phyloP scores from a whole-genome alignment of 2,329 filamentous ascomycete species.

The Pseudopyricularia javanii region DNA sequence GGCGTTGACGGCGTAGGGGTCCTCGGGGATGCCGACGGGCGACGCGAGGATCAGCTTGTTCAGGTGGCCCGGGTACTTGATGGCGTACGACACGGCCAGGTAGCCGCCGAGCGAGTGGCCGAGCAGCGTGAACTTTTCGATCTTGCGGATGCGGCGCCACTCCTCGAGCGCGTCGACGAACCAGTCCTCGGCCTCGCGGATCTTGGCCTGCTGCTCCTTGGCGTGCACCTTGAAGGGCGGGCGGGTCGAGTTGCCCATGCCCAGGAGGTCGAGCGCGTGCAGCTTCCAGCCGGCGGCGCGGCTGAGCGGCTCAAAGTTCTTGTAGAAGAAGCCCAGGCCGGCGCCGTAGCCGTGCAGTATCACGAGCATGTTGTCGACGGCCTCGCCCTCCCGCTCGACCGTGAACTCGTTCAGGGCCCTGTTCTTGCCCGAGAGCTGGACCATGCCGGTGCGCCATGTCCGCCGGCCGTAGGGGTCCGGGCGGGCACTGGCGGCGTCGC shows the following conservation, averaged over 20 bases:
- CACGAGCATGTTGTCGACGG: constrained; percentile 74
- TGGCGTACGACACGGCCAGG: constrained; percentile 83
- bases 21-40: constrained; percentile 87
- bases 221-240: constrained; percentile 76
- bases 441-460: constrained; percentile 75
- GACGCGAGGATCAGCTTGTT: constrained; percentile 96
- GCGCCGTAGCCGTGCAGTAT: constrained; percentile 97
- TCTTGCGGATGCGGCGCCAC: constrained; percentile 78
- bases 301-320: constrained; percentile 85
- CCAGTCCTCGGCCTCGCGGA: constrained; percentile 84
- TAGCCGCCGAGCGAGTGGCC: constrained; percentile 93
- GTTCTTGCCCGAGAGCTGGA: constrained; percentile 73
- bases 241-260: constrained; percentile 81
- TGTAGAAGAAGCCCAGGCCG: constrained; percentile 94
- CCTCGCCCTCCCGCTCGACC: constrained; percentile 70
- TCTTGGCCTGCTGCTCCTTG: constrained; percentile 71
- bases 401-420: constrained; percentile 87
- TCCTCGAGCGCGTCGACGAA: constrained; percentile 95
- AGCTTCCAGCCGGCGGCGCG: constrained; percentile 72
- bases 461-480: constrained; percentile 73
- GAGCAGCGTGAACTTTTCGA: constrained; percentile 86
- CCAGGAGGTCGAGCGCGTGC: constrained; percentile 87
- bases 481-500: constrained; percentile 14
- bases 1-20: constrained; percentile 76
- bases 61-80: constrained; percentile 88